Evolutionary conservation across 202 grass and related monocot genomes (phyloP).

Genomic region (Eragrostis tef): DNA sequence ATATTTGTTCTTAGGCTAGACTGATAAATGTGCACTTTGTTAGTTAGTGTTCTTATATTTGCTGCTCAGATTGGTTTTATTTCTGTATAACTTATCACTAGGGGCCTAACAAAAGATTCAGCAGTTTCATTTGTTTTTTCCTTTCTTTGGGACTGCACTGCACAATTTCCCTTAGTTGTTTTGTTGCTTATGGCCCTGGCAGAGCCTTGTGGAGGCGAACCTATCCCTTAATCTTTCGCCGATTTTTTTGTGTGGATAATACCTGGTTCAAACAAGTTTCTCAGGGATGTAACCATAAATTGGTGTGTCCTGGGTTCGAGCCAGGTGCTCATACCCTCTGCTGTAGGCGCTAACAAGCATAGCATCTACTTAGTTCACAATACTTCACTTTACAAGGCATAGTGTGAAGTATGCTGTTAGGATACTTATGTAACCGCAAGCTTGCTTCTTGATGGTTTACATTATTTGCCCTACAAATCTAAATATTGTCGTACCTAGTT

Average conservation of each 20-base stretch:
- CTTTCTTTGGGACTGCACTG: background rate
- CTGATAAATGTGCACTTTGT: constrained; percentile 11
- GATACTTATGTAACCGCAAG: constrained; percentile 17
- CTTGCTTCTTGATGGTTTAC: constrained; percentile 29
- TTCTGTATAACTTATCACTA: background rate
- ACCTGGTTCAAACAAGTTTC: background rate
- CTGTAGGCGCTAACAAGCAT: background rate
- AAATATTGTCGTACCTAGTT: constrained; percentile 11
- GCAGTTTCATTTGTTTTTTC: background rate
- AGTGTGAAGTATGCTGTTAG: constrained; percentile 15
- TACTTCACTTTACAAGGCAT: constrained; percentile 23
- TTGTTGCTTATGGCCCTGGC: background rate
- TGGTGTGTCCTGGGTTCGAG: background rate
- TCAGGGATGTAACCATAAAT: background rate
- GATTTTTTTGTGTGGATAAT: too few relatives aligned
- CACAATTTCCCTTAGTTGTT: background rate
- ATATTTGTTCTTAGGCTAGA: constrained; percentile 27
- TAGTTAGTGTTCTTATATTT: constrained; percentile 22
- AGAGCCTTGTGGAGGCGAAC: too few relatives aligned
- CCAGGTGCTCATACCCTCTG: background rate
- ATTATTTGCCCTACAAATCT: constrained; percentile 1
- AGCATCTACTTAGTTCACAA: constrained; percentile 6
- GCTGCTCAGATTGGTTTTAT: background rate
- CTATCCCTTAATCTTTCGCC: too few relatives aligned
- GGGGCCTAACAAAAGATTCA: background rate